Conservation (phyloP, 805 yeast genomes). For the Nakazawaea laoshanensis region DNA sequence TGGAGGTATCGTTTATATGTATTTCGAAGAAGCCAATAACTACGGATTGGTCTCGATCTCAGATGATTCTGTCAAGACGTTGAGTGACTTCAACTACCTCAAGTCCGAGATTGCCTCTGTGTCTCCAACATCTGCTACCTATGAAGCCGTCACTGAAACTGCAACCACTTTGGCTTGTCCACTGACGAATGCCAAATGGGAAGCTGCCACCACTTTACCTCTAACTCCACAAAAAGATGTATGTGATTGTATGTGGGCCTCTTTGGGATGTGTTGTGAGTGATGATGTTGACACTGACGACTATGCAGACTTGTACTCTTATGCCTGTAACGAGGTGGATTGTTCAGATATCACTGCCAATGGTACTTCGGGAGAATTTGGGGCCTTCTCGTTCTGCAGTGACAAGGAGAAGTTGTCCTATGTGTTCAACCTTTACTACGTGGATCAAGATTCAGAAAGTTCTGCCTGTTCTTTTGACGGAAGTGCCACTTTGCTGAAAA, state of each 20-base stretch:
- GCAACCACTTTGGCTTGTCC: slow-evolving; percentile 38
- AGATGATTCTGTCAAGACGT: slow-evolving; percentile 44
- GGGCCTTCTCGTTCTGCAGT: slow-evolving; percentile 67
- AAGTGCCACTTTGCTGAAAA: slow-evolving; percentile 44
- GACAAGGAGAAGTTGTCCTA: slow-evolving; percentile 62
- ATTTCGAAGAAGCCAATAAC: slow-evolving; percentile 74
- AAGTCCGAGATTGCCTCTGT: slow-evolving; percentile 43
- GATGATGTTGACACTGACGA: slow-evolving; percentile 41
- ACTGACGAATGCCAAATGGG: slow-evolving; percentile 48
- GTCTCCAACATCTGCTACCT: slow-evolving; percentile 38
- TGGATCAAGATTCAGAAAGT: slow-evolving; percentile 28
- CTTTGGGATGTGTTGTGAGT: slow-evolving; percentile 53
- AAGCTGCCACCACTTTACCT: slow-evolving; percentile 59
- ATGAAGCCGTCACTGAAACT: slow-evolving; percentile 26
- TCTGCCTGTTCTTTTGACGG: slow-evolving; percentile 70
- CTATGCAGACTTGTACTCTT: slow-evolving; percentile 51
- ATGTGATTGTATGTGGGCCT: slow-evolving; percentile 52
- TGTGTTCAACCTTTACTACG: slow-evolving; percentile 58
- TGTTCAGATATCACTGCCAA: slow-evolving; percentile 57
- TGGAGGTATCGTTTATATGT: slow-evolving; percentile 92
- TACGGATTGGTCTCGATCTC: slow-evolving; percentile 68
- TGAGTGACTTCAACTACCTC: slow-evolving; percentile 52
- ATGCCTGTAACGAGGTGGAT: slow-evolving; percentile 47
- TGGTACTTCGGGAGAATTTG: slow-evolving; percentile 61
- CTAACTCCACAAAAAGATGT: slow-evolving; percentile 65